Conservation (phyloP, 768 basidiomycete genomes). For the Rhizopogon salebrosus region DNA sequence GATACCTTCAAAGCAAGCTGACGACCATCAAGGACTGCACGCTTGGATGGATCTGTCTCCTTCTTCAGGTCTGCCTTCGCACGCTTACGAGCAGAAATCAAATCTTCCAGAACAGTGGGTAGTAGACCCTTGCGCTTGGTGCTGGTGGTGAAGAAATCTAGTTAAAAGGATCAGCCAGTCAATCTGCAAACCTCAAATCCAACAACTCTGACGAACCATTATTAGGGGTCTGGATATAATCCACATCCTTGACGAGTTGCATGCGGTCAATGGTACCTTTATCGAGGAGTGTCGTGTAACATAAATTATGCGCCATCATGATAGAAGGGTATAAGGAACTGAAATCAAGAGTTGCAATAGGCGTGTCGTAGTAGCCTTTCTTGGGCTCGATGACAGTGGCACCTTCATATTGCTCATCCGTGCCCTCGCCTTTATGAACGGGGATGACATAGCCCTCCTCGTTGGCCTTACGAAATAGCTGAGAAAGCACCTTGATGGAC, state of each 20-base stretch:
- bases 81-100: slow-evolving; percentile 88
- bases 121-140: slow-evolving; percentile 80
- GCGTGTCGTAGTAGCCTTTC: slow-evolving; percentile 93
- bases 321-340: slow-evolving; percentile 98
- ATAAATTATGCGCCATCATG: slow-evolving; percentile 99
- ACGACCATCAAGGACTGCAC: slow-evolving; percentile 94
- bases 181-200: neutral
- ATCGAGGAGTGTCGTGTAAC: slow-evolving; percentile 95
- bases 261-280: slow-evolving; percentile 73
- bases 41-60: slow-evolving; percentile 94
- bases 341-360: slow-evolving; percentile 98
- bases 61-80: slow-evolving; percentile 96
- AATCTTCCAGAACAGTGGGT: slow-evolving; percentile 88
- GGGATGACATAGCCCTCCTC: slow-evolving; percentile 90
- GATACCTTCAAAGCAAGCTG: slow-evolving; percentile 91
- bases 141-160: slow-evolving; percentile 82
- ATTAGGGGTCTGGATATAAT: slow-evolving; percentile 94
- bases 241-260: slow-evolving; percentile 72
- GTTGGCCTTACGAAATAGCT: slow-evolving; percentile 90
- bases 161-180: neutral
- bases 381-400: slow-evolving; percentile 98
- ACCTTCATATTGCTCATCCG: slow-evolving; percentile 97
- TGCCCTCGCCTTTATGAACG: slow-evolving; percentile 77
- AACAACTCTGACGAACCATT: slow-evolving; percentile 55
- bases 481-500: slow-evolving; percentile 97